Evolutionary conservation across 306 rosid genomes (phyloP).

Genomic region (Cicer chorassanicum): DNA sequence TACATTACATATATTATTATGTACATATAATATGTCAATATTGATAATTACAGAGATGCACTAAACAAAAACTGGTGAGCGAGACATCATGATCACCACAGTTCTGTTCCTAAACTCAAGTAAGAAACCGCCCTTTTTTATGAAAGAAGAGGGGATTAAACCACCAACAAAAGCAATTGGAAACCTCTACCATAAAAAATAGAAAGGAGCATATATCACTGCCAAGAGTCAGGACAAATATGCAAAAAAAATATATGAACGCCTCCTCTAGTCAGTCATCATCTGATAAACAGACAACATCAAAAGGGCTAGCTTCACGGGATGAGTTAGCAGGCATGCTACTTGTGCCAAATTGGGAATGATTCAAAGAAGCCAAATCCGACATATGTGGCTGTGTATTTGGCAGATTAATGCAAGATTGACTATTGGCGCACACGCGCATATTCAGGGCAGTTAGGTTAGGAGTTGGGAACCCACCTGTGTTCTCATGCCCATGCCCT

Average conservation of each 20-base stretch:
- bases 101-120: constrained; percentile 36
- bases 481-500: constrained; percentile 40
- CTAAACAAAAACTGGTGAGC: constrained; percentile 4
- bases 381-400: constrained; percentile 35
- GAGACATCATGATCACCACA: constrained; percentile 10
- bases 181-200: no score
- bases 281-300: constrained; percentile 80
- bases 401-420: constrained; percentile 46
- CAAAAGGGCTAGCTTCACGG: constrained; percentile 41
- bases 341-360: constrained; percentile 35
- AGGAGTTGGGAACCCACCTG: constrained; percentile 38
- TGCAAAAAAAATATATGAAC: not conserved
- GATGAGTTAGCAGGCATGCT: constrained; percentile 41
- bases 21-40: not conserved
- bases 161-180: no score
- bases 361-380: constrained; percentile 31
- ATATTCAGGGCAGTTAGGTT: constrained; percentile 50
- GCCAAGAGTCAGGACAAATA: constrained; percentile 39
- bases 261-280: constrained; percentile 60
- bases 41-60: constrained; percentile 21
- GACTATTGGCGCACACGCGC: constrained; percentile 39
- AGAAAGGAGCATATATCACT: constrained; percentile 2
- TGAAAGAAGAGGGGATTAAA: no score
- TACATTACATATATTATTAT: constrained; percentile 37
- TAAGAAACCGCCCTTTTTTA: constrained; percentile 11